These are phyloP conservation scores for Colletotrichum truncatum DNA, from an alignment of 2,329 filamentous ascomycete genomes.

Conservation along the genomic window DNA sequence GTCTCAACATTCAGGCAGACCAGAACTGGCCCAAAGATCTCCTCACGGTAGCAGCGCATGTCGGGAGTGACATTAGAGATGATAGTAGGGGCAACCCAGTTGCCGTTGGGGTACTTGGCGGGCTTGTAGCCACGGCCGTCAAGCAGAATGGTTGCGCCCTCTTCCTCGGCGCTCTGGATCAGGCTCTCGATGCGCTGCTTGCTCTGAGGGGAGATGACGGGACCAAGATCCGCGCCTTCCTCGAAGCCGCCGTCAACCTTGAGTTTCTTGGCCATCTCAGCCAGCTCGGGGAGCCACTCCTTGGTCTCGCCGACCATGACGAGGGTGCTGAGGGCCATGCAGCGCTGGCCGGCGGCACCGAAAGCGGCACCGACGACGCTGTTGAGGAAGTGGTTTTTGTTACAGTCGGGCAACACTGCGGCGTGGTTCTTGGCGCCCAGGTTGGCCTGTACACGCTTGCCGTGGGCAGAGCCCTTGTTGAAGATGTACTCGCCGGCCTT, in stretches of 20 bases:
- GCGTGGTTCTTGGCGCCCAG: constrained; percentile 91
- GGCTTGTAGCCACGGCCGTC: constrained; percentile 81
- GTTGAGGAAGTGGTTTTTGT: constrained; percentile 91
- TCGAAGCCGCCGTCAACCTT: constrained; percentile 86
- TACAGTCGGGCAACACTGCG: constrained; percentile 84
- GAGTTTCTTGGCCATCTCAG: constrained; percentile 77
- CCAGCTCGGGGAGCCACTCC: constrained; percentile 82
- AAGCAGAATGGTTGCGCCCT: constrained; percentile 84
- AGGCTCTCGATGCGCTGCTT: constrained; percentile 81
- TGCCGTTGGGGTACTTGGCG: constrained; percentile 83
- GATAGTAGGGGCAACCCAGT: constrained; percentile 86
- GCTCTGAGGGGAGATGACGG: constrained; percentile 82
- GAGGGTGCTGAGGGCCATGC: constrained; percentile 86
- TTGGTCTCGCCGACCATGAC: constrained; percentile 88
- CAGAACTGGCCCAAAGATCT: constrained; percentile 87
- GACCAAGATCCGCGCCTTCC: constrained; percentile 80
- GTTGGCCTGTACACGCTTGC: constrained; percentile 90
- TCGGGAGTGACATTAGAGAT: constrained; percentile 82
- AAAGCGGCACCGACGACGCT: constrained; percentile 86
- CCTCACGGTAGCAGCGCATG: constrained; percentile 87
- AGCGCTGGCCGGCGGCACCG: constrained; percentile 84
- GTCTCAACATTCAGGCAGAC: constrained; percentile 83
- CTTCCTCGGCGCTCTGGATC: constrained; percentile 79
- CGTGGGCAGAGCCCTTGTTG: constrained; percentile 79
- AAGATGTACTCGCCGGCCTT: constrained; percentile 92